Conservation (phyloP, 441 rosid genomes). For the Rhodomyrtus psidioides region DNA sequence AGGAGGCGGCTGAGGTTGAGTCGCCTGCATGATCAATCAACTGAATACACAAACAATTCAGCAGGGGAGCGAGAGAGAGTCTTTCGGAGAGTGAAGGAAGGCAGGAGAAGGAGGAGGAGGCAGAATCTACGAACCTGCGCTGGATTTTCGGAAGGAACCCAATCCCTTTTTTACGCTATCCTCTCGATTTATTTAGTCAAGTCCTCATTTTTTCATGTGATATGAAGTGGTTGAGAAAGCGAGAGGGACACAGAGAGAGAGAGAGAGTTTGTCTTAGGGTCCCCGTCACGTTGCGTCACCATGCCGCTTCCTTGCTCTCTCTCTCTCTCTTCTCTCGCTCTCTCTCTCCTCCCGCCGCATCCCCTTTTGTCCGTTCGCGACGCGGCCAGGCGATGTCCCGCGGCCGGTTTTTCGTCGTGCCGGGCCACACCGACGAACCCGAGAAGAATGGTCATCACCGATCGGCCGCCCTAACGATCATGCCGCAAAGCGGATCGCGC, state of each 20-base stretch:
- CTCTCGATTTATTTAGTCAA: neutral
- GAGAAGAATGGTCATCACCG: too few species aligned
- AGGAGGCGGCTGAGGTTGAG: slow-evolving; percentile 9
- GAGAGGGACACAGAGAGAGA: neutral
- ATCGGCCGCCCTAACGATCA: too few species aligned
- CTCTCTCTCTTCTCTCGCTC: too few species aligned
- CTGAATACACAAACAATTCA: neutral
- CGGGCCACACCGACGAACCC: too few species aligned
- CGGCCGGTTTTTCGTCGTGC: too few species aligned
- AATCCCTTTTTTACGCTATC: neutral
- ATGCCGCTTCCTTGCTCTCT: neutral
- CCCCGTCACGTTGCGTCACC: neutral
- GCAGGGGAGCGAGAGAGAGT: neutral
- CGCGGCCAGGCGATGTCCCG: too few species aligned
- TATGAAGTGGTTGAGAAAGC: neutral
- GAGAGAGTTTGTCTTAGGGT: neutral
- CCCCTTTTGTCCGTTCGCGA: too few species aligned
- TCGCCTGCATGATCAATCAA: slow-evolving; percentile 19
- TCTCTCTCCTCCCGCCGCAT: too few species aligned
- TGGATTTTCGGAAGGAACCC: neutral
- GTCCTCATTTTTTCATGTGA: neutral
- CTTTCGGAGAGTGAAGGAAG: too few species aligned
- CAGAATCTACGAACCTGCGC: neutral
- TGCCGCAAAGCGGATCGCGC: too few species aligned
- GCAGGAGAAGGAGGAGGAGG: neutral